Percentiles rank a stretch among this genome's conserved stretches.
Evolutionary conservation across 148 eudicot genomes (phyloP).

Genomic region (Spergularia marina): DNA sequence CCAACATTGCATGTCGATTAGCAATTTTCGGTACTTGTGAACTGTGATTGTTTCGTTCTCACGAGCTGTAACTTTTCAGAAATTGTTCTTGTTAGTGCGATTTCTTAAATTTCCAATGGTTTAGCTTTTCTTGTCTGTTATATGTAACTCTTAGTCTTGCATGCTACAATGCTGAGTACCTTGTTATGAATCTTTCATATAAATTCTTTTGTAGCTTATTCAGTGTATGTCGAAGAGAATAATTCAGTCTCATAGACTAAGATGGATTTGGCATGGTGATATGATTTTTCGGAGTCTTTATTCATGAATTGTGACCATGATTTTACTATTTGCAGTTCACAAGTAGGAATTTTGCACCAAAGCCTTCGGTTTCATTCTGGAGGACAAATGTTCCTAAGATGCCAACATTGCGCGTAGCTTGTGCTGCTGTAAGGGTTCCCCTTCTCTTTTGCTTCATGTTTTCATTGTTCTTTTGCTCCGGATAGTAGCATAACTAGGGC

Average conservation of each 20-base stretch:
- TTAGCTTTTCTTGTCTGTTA: background rate
- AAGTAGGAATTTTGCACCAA: constrained; percentile 18
- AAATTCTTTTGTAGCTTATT: too few relatives aligned
- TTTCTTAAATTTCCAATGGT: background rate
- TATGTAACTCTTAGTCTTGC: background rate
- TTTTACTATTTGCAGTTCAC: constrained; percentile 25
- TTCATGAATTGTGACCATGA: background rate
- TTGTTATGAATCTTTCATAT: too few relatives aligned
- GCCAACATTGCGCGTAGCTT: constrained; percentile 32
- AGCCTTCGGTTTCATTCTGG: constrained; percentile 33
- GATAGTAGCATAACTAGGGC: too few relatives aligned
- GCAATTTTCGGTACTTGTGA: too few relatives aligned
- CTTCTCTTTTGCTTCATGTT: background rate
- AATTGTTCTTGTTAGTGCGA: too few relatives aligned
- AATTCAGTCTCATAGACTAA: background rate
- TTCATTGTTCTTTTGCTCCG: background rate
- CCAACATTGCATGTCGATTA: background rate
- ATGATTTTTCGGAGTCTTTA: background rate
- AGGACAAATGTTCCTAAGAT: constrained; percentile 21
- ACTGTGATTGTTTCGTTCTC: background rate
- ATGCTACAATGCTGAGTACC: background rate
- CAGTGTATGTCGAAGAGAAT: background rate
- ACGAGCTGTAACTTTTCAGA: too few relatives aligned
- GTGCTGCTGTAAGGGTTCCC: constrained; percentile 40
- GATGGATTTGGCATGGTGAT: background rate